Conservation (phyloP, 306 rosid genomes). For the Dicorynia guianensis region DNA sequence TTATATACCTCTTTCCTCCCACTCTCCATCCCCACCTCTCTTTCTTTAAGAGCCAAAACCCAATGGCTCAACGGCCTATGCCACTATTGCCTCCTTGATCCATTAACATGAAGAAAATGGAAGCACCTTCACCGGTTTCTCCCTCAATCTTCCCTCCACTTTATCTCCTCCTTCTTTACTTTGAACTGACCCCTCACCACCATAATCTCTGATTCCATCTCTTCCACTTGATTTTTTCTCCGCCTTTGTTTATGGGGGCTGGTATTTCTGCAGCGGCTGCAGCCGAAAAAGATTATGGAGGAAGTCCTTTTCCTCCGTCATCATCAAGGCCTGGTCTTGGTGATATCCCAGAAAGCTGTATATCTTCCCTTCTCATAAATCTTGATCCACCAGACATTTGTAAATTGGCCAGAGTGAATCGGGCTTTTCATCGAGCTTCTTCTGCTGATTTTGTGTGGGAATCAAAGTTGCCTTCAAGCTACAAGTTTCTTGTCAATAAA, state of each 20-base stretch:
- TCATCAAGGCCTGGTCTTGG: conserved; percentile 51
- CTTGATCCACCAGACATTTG: conserved; percentile 87
- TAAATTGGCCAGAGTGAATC: conserved; percentile 63
- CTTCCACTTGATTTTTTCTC: neutral
- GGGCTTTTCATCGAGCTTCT: conserved; percentile 72
- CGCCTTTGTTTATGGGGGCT: conserved; percentile 64
- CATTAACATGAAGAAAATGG: conserved; percentile 47
- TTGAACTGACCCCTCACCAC: conserved; percentile 20
- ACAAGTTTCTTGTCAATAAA: conserved; percentile 56
- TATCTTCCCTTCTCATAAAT: conserved; percentile 58
- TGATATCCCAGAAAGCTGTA: conserved; percentile 82
- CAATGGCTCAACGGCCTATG: conserved; percentile 23
- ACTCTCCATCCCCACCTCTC: neutral
- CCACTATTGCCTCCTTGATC: conserved; percentile 23
- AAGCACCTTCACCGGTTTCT: conserved; percentile 36
- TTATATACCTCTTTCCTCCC: conserved; percentile 36
- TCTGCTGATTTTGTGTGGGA: conserved; percentile 80
- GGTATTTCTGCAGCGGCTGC: conserved; percentile 46
- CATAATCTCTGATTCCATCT: neutral
- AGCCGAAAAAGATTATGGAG: neutral
- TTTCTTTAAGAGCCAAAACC: conserved; percentile 20
- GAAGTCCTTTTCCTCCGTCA: conserved; percentile 28
- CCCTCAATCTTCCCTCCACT: conserved; percentile 31
- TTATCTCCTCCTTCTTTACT: conserved; percentile 62
- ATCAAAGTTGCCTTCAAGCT: conserved; percentile 73